Evolutionary conservation across 192 early-diverging fungal species (phyloP).

Genomic region (Backusella tarrabulga): DNA sequence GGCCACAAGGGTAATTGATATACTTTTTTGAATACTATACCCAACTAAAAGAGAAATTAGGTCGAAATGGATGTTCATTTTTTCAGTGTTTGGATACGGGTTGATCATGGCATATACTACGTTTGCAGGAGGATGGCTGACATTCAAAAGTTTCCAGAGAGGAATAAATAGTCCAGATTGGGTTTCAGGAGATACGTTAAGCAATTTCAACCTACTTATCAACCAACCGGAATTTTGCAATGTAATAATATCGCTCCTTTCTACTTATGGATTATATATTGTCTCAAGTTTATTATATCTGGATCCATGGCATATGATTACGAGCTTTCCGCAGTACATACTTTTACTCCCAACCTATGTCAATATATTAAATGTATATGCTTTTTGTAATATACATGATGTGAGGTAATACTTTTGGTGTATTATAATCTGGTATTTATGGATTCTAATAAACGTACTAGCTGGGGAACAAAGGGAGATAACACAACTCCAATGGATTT

Average conservation of each 20-base stretch:
- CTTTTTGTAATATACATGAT: constrained; percentile 61
- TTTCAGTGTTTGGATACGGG: constrained; percentile 46
- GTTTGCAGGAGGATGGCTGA: constrained; percentile 53
- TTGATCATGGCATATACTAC: constrained; percentile 54
- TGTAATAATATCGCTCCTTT: constrained; percentile 59
- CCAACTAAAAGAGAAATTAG: constrained; percentile 16
- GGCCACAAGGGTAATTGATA: constrained; percentile 34
- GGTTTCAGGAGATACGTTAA: not conserved
- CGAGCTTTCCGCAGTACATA: constrained; percentile 69
- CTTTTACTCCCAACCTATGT: constrained; percentile 77
- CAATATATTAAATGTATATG: constrained; percentile 65
- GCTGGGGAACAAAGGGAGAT: constrained; percentile 88
- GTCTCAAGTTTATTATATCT: constrained; percentile 63
- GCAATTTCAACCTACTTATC: constrained; percentile 6
- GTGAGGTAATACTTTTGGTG: constrained; percentile 36
- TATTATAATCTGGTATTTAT: not conserved
- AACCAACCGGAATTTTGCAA: constrained; percentile 46
- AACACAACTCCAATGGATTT: constrained; percentile 49
- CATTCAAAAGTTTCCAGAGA: constrained; percentile 37
- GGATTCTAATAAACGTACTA: constrained; percentile 29
- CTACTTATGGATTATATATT: constrained; percentile 79
- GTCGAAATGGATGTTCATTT: constrained; percentile 55
- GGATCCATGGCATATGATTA: constrained; percentile 83
- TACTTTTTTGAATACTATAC: not conserved
- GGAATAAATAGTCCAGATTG: constrained; percentile 19